Evolutionary conservation across 2,329 filamentous ascomycete species (phyloP).

Genomic region (Penicillium sp.): DNA sequence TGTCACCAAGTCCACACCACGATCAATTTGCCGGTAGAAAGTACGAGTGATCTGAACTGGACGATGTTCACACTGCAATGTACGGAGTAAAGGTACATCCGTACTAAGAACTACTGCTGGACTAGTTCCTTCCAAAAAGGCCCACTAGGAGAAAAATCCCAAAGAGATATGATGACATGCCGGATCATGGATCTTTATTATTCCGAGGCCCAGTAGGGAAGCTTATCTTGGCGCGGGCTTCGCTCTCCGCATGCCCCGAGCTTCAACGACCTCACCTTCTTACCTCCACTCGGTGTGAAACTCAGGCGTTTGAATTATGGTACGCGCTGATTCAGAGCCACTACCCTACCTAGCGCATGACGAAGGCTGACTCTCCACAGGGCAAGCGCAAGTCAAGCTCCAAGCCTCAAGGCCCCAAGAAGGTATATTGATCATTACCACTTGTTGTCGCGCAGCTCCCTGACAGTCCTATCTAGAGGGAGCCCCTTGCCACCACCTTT

Average conservation of each 20-base stretch:
- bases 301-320: conserved; percentile 12
- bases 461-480: conserved; percentile 32
- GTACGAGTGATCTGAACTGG: too few relatives aligned
- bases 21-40: too few relatives aligned
- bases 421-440: conserved; percentile 54
- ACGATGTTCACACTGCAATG: not conserved
- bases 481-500: conserved; percentile 69
- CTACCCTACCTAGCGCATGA: too few relatives aligned
- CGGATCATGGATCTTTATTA: conserved; percentile 13
- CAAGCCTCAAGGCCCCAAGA: conserved; percentile 80
- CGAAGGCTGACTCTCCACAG: conserved; percentile 44
- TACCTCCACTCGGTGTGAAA: not conserved
- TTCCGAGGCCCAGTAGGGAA: conserved; percentile 12
- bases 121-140: not conserved
- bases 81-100: not conserved
- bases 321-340: not conserved
- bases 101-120: not conserved
- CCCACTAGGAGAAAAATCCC: not conserved
- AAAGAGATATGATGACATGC: not conserved
- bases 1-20: too few relatives aligned
- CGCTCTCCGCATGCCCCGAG: conserved; percentile 22
- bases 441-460: conserved; percentile 15
- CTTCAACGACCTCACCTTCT: conserved; percentile 10
- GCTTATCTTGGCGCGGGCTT: conserved; percentile 4
- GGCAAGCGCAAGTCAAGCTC: conserved; percentile 88